Base-by-base conservation (phyloP, 225 moss, liverwort and hornwort genomes). In the Polytrichum formosum region DNA sequence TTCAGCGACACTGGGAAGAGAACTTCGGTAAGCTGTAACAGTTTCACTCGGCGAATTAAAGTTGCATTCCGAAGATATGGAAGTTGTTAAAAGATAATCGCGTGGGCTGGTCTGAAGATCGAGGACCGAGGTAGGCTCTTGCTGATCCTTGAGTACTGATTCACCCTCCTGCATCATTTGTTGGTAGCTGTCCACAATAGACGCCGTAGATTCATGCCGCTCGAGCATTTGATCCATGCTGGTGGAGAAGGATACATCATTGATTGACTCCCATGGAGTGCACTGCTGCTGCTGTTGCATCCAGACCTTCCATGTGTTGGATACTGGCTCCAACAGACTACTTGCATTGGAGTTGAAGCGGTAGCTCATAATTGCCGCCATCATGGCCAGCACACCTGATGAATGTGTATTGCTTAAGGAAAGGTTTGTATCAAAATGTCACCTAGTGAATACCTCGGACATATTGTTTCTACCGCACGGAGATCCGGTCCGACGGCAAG, bases 71-170 rank as follows among this genome's bases (percentile, higher is more conserved):
- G 81, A 77, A 23, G 81, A 73, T 19, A 81, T 29, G 0, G 81
- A 77, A 26, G n/a, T 55, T 20, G 72, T 54, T n/a, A 55, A 31
- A 33, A 10, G 26, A 25, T 64, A 72, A 54, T 53, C 13, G 18
- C 63, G 64, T 0, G 72, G 64, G 30, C 81, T 81, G 9, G 81
- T 67, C 58, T 77, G 81, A 54, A 77, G 63, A 67, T 81, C 81
- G 23, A 81, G 63, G 25, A 81, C 81, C 56, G 81, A 81, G 55
- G 70, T 70, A 19, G 81, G 81, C 67, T 81, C 81, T 46, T 46
- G 13, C 46, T 46, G 46, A 46, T 46, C 46, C 46, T 53, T 75
- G 67, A 68, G 67, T 27, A 67, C 28, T 56, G 69, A 33, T 66
- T 33, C 66, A 28, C 63, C 25, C 20, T 73, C 58, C 46, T 46